A percentile compares a stretch with the other conserved stretches of the same genome.
phyloP scores from a whole-genome alignment of 805 yeast species.

The Candida oleophila region DNA sequence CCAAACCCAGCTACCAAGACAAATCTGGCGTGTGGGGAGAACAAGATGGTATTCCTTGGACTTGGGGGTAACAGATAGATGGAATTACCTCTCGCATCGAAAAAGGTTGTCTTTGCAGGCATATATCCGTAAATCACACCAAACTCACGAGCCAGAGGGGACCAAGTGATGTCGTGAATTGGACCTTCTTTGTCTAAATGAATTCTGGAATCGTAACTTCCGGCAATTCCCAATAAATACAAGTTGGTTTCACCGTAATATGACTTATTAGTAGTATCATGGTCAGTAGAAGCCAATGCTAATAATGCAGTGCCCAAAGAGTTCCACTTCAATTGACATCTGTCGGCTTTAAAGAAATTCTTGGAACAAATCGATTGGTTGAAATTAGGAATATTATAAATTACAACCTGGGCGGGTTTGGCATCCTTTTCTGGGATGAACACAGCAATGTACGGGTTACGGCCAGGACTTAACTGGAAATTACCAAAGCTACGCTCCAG shows the following conservation, averaged over 20 bases:
- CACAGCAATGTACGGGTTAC: conserved; percentile 84
- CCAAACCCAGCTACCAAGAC: conserved; percentile 97
- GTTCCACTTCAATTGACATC: conserved; percentile 92
- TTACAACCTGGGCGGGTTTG: conserved; percentile 84
- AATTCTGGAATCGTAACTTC: conserved; percentile 86
- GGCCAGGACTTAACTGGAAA: conserved; percentile 81
- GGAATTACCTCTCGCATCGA: conserved; percentile 89
- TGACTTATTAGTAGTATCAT: conserved; percentile 88
- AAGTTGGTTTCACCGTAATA: conserved; percentile 96
- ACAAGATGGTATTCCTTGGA: conserved; percentile 84
- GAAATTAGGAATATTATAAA: conserved; percentile 77
- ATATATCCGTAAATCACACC: conserved; percentile 96
- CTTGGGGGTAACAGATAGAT: conserved; percentile 81
- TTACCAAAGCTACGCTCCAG: conserved; percentile 41
- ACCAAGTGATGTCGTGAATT: conserved; percentile 96
- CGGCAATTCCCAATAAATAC: conserved; percentile 87
- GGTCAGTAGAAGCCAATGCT: conserved; percentile 94
- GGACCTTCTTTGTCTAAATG: conserved; percentile 91
- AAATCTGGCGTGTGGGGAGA: conserved; percentile 91
- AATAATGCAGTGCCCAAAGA: conserved; percentile 88
- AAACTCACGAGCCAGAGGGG: conserved; percentile 93
- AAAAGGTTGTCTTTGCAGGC: conserved; percentile 95
- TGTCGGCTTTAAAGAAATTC: conserved; percentile 92
- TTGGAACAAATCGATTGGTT: conserved; percentile 79
- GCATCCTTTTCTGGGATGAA: conserved; percentile 86